Conservation (phyloP, 805 yeast genomes). For the Saccharomycopsis sp. region DNA sequence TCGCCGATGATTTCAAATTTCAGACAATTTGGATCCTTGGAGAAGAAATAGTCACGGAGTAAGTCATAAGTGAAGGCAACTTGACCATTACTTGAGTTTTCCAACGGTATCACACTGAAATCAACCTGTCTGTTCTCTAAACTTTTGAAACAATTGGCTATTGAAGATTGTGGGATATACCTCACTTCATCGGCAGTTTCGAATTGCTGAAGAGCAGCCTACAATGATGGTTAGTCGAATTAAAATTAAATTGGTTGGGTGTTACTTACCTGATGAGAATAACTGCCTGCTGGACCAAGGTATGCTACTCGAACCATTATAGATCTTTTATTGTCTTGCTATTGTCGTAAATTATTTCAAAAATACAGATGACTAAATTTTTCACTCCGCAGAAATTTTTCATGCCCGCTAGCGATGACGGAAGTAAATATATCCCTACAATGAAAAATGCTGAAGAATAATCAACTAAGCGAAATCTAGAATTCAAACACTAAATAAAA, state of each 20-base stretch:
- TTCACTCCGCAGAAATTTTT: too few species aligned
- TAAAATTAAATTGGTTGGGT: slow-evolving; percentile 14
- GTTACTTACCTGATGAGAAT: slow-evolving; percentile 67
- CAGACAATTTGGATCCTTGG: slow-evolving; percentile 26
- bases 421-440: too few species aligned
- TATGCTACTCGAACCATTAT: slow-evolving; percentile 50
- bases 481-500: too few species aligned
- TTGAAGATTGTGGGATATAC: slow-evolving; percentile 30
- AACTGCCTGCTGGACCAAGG: slow-evolving; percentile 89
- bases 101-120: slow-evolving; percentile 80
- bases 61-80: slow-evolving; percentile 82
- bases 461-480: too few species aligned
- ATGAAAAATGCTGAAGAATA: too few species aligned
- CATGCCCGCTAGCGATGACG: too few species aligned
- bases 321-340: too few species aligned
- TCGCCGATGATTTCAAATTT: slow-evolving; percentile 59
- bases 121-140: slow-evolving; percentile 44
- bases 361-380: too few species aligned
- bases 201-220: slow-evolving; percentile 39
- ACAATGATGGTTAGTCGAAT: slow-evolving; percentile 15
- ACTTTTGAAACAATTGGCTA: slow-evolving; percentile 56
- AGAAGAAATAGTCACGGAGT: slow-evolving; percentile 56
- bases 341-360: too few species aligned
- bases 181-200: slow-evolving; percentile 25
- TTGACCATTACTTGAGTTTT: slow-evolving; percentile 92